Percentiles rank a stretch among this genome's conserved stretches.
phyloP scores from a whole-genome alignment of 495 filamentous ascomycete species.

The Filosporella fistucella region DNA sequence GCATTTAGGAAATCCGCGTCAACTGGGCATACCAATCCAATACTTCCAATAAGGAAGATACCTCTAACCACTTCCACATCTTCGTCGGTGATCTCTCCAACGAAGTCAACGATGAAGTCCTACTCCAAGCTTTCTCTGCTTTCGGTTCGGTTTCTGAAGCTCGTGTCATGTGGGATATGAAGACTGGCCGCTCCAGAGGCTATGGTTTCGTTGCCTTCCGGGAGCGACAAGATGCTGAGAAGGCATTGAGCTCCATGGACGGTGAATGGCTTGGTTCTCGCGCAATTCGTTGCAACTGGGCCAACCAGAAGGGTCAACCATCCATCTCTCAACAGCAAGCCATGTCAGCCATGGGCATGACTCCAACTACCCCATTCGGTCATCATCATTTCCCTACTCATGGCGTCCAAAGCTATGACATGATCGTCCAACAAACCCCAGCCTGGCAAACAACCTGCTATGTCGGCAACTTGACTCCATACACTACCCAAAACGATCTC shows the following conservation, averaged over 20 bases:
- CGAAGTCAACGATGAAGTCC: slow-evolving; percentile 96
- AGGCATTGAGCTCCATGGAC: slow-evolving; percentile 95
- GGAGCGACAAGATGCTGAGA: slow-evolving; percentile 90
- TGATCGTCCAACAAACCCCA: slow-evolving; percentile 96
- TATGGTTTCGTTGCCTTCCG: slow-evolving; percentile 99
- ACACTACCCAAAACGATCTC: slow-evolving; percentile 93
- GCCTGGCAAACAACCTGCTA: slow-evolving; percentile 99
- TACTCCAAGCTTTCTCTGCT: slow-evolving; percentile 92
- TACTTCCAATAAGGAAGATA: slow-evolving; percentile 92
- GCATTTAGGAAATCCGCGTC: slow-evolving; percentile 99
- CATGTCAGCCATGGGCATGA: slow-evolving; percentile 98
- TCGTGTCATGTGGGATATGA: slow-evolving; percentile 99
- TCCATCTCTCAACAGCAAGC: slow-evolving; percentile 97
- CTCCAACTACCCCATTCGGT: slow-evolving; percentile 91
- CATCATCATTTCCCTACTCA: slow-evolving; percentile 98
- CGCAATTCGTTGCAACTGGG: slow-evolving; percentile 99
- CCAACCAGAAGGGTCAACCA: slow-evolving; percentile 98
- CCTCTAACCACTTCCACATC: slow-evolving; percentile 97
- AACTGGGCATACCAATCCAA: slow-evolving; percentile 99
- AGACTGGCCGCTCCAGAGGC: slow-evolving; percentile 93
- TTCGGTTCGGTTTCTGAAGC: slow-evolving; percentile 98
- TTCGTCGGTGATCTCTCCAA: slow-evolving; percentile 98
- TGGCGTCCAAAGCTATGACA: slow-evolving; percentile 94
- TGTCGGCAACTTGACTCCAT: slow-evolving; percentile 95
- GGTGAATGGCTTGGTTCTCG: slow-evolving; percentile 99